Percentiles rank a stretch among this genome's conserved stretches.
Evolutionary conservation across 352 stramenopile genomes (phyloP).

Genomic region (Pythium plurisporium): DNA sequence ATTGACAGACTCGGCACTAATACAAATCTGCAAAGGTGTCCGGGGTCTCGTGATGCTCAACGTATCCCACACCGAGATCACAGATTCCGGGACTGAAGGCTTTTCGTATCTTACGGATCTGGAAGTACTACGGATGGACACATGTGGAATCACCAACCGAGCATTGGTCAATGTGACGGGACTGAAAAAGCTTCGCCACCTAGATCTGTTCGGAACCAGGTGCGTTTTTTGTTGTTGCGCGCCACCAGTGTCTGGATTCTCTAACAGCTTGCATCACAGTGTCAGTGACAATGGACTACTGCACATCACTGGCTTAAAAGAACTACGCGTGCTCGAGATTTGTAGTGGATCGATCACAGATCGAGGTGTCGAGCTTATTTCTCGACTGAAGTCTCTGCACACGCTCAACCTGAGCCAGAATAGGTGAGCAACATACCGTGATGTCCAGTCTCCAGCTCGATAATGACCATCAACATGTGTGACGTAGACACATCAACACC

Average conservation of each 20-base stretch:
- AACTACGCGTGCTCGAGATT: constrained; percentile 58
- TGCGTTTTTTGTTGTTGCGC: constrained; percentile 15
- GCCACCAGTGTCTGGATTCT: background rate
- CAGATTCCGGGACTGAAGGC: constrained; percentile 44
- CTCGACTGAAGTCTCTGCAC: constrained; percentile 63
- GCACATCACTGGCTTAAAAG: constrained; percentile 45
- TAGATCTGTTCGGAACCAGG: constrained; percentile 79
- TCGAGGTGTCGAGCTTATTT: constrained; percentile 65
- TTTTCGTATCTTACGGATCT: constrained; percentile 49
- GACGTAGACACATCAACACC: constrained; percentile 59
- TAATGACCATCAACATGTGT: background rate
- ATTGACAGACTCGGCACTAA: constrained; percentile 49
- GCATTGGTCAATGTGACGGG: constrained; percentile 47
- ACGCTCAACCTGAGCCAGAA: constrained; percentile 84
- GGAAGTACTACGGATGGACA: constrained; percentile 61
- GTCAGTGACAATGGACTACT: constrained; percentile 68
- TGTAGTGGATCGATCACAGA: constrained; percentile 67
- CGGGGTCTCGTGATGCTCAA: constrained; percentile 47
- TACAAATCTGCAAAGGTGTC: constrained; percentile 54
- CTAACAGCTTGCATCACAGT: constrained; percentile 14
- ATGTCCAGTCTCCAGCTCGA: background rate
- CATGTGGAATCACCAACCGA: constrained; percentile 58
- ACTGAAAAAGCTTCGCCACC: constrained; percentile 41
- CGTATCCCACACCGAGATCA: constrained; percentile 70
- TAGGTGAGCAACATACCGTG: constrained; percentile 24